These are phyloP conservation scores for Ustulina deusta DNA, from an alignment of 2,329 filamentous ascomycete genomes.

Conservation along the genomic window DNA sequence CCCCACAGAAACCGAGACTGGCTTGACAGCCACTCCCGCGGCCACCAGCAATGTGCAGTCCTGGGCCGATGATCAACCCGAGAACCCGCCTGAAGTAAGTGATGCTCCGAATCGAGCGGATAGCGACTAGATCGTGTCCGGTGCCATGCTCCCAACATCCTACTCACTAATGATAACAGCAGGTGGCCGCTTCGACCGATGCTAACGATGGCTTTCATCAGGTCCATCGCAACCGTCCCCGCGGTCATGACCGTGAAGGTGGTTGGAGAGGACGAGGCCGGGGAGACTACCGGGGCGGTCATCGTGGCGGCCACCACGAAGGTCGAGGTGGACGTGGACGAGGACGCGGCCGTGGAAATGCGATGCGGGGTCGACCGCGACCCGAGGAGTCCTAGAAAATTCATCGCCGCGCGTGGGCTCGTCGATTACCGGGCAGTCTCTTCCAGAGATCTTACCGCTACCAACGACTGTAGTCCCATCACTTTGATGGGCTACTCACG, in stretches of 20 bases:
- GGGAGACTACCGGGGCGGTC: constrained; percentile 49
- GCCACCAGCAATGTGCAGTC: constrained; percentile 69
- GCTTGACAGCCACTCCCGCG: constrained; percentile 70
- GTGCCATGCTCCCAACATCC: constrained; percentile 3
- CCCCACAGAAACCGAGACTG: constrained; percentile 78
- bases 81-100: constrained; percentile 60
- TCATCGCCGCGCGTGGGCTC: constrained; percentile 38
- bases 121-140: background rate
- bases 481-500: constrained; percentile 19
- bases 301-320: constrained; percentile 46
- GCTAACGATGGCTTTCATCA: constrained; percentile 51
- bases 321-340: constrained; percentile 50
- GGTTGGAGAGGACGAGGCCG: constrained; percentile 48
- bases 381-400: constrained; percentile 50
- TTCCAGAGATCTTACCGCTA: constrained; percentile 34
- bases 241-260: constrained; percentile 50
- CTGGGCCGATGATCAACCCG: constrained; percentile 85
- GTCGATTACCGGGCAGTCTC: constrained; percentile 37
- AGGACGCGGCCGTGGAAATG: constrained; percentile 46
- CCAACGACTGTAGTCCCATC: constrained; percentile 32
- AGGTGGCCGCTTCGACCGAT: constrained; percentile 44
- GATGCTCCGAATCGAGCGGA: background rate
- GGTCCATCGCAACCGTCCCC: constrained; percentile 51
- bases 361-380: constrained; percentile 45
- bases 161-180: constrained; percentile 36